A percentile compares a stretch with the other conserved stretches of the same genome.
phyloP scores from a whole-genome alignment of 2,329 filamentous ascomycete genomes.

The Incumbomyces delicatus region DNA sequence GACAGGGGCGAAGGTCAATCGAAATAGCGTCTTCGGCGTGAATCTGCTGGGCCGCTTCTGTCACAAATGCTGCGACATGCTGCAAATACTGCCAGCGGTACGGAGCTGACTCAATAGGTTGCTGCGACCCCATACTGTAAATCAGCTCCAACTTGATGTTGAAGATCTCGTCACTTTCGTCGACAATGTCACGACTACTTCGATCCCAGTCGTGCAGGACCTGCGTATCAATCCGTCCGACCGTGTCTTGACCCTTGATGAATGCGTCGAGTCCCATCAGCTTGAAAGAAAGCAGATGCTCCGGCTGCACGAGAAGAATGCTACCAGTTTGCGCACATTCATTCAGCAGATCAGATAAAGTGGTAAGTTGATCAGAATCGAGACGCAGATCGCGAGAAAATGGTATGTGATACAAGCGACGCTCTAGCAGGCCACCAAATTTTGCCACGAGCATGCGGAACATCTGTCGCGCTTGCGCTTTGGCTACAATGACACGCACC shows the following conservation, averaged over 20 bases:
- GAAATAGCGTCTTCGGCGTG: no score
- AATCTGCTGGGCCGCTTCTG: no score
- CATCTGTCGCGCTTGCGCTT: conserved; percentile 54
- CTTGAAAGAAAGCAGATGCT: conserved; percentile 55
- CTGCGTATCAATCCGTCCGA: conserved; percentile 29
- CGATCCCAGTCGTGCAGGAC: conserved; percentile 39
- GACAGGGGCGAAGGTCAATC: no score
- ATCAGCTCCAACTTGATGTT: conserved; percentile 52
- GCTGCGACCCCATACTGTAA: conserved; percentile 47
- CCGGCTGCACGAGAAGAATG: conserved; percentile 52
- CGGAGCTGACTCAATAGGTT: not conserved
- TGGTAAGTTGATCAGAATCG: no score
- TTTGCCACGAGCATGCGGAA: conserved; percentile 42
- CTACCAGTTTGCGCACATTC: conserved; percentile 44
- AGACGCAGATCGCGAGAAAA: no score
- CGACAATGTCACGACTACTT: conserved; percentile 47
- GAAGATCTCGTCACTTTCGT: conserved; percentile 58
- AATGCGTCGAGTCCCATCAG: conserved; percentile 49
- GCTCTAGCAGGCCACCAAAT: conserved; percentile 36
- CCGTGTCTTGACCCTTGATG: conserved; percentile 21
- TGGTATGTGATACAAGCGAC: conserved; percentile 26
- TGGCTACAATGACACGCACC: conserved; percentile 51
- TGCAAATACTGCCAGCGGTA: no score
- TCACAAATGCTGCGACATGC: no score
- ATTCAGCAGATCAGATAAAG: conserved; percentile 25